Conservation (phyloP, 768 basidiomycete species). For the Solioccasus polychromus region DNA sequence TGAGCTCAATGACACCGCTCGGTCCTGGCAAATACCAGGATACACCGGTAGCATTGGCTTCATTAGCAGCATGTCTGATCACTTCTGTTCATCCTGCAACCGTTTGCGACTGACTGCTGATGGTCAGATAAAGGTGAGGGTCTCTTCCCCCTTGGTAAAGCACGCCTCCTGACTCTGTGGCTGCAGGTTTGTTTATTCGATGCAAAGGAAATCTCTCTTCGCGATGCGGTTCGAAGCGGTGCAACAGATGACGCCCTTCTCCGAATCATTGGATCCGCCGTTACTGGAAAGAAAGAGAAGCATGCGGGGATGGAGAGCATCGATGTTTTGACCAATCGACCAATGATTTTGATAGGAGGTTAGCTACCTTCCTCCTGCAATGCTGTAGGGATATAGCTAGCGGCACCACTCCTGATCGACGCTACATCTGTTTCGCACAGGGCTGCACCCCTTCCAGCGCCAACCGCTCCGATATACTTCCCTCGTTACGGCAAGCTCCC, state of each 20-base stretch:
- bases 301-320: constrained; percentile 85
- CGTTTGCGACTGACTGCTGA: constrained; percentile 85
- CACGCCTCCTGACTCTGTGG: constrained; percentile 2
- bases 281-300: constrained; percentile 71
- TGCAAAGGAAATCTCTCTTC: constrained; percentile 76
- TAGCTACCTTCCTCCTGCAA: constrained; percentile 49
- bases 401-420: constrained; percentile 20
- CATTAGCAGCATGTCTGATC: constrained; percentile 93
- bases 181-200: constrained; percentile 83
- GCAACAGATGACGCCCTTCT: constrained; percentile 63
- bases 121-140: constrained; percentile 77
- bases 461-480: background rate
- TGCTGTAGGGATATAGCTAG: constrained; percentile 17
- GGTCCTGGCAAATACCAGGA: constrained; percentile 73
- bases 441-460: constrained; percentile 3
- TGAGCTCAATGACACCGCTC: constrained; percentile 75
- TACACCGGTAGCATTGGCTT: constrained; percentile 75
- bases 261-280: constrained; percentile 58
- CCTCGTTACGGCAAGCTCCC: background rate
- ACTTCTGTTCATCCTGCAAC: constrained; percentile 85
- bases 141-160: background rate
- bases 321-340: constrained; percentile 71
- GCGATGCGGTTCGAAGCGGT: constrained; percentile 67
- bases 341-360: constrained; percentile 95
- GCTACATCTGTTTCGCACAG: constrained; percentile 24